Evolutionary conservation across 352 stramenopile species (phyloP).

Genomic region (Phytophthora pini): DNA sequence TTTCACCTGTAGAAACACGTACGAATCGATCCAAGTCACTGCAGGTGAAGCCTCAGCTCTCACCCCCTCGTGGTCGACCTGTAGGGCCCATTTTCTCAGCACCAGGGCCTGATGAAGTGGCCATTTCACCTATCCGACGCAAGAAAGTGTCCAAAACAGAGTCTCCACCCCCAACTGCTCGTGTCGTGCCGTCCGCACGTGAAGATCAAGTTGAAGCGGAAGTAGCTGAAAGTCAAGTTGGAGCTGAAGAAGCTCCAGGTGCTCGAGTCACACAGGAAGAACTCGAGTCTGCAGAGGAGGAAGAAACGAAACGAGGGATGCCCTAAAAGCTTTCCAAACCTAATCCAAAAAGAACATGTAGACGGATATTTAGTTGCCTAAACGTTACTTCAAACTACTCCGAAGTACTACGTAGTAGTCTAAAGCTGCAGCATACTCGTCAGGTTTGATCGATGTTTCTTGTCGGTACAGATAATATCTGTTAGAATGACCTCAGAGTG

Average conservation of each 20-base stretch:
- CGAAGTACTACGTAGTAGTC: too few species aligned
- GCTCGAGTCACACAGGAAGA: too few species aligned
- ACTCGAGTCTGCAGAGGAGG: too few species aligned
- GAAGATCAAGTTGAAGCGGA: slow-evolving; percentile 50
- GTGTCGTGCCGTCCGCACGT: slow-evolving; percentile 44
- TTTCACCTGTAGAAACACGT: slow-evolving; percentile 3
- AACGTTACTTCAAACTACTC: too few species aligned
- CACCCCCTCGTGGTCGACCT: slow-evolving; percentile 7
- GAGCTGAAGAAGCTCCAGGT: not conserved
- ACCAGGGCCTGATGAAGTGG: slow-evolving; percentile 3
- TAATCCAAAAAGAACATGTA: too few species aligned
- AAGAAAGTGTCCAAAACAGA: slow-evolving; percentile 50
- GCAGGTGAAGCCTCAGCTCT: slow-evolving; percentile 20
- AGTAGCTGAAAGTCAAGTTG: not conserved
- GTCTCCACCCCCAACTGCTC: slow-evolving; percentile 2
- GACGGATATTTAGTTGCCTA: too few species aligned
- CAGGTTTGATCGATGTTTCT: too few species aligned
- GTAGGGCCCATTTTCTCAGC: slow-evolving; percentile 18
- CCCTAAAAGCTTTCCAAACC: too few species aligned
- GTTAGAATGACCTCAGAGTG: too few species aligned
- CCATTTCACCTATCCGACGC: slow-evolving; percentile 48
- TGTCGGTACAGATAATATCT: too few species aligned
- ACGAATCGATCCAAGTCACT: not conserved
- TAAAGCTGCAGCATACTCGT: too few species aligned
- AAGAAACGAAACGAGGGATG: too few species aligned